These are phyloP conservation scores for Nitzschia sp. DNA, from an alignment of 108 stramenopile genomes.

Conservation along the genomic window DNA sequence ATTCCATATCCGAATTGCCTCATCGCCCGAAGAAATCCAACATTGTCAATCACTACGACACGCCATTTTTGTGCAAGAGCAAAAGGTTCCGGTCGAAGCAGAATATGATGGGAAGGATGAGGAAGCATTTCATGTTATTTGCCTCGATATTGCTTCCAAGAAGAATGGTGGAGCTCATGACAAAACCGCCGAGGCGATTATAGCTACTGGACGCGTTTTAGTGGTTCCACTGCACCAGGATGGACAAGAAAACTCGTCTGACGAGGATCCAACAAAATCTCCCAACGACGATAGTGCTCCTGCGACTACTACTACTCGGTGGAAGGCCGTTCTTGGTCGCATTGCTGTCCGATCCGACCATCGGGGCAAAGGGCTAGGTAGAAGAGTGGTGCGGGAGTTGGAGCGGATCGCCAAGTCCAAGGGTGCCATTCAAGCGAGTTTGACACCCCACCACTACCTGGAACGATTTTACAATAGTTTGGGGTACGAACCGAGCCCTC, in stretches of 20 bases:
- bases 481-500: not conserved
- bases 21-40: not conserved
- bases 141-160: too few species aligned
- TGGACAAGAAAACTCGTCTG: not conserved
- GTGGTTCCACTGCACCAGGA: not conserved
- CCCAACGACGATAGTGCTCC: not conserved
- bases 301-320: not conserved
- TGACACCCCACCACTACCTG: slow-evolving; percentile 8
- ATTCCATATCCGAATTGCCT: not conserved
- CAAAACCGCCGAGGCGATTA: not conserved
- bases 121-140: not conserved
- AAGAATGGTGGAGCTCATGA: not conserved
- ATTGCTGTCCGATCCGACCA: not conserved
- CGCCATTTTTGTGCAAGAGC: slow-evolving; percentile 9
- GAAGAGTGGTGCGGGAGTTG: slow-evolving; percentile 1
- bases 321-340: not conserved
- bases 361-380: not conserved
- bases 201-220: not conserved
- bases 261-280: not conserved
- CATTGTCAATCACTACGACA: not conserved
- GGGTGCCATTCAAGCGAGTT: not conserved
- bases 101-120: not conserved
- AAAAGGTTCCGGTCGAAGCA: slow-evolving; percentile 2
- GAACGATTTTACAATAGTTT: not conserved
- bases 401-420: not conserved